A percentile compares a stretch with the other conserved stretches of the same genome.
phyloP scores from a whole-genome alignment of 768 basidiomycete genomes.

The Panaeolus cyanescens region DNA sequence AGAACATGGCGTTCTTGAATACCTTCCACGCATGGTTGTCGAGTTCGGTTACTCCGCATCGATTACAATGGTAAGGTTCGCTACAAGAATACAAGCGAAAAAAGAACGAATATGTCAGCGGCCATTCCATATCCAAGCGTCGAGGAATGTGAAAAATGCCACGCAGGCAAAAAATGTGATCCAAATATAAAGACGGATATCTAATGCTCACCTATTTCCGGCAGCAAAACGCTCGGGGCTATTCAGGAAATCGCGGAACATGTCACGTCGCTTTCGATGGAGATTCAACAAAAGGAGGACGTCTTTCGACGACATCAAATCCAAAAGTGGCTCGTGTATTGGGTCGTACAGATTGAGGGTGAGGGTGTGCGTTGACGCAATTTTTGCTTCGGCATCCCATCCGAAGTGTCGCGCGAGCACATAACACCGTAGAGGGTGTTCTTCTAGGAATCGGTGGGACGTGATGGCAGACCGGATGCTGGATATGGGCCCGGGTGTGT shows the following conservation, averaged over 20 bases:
- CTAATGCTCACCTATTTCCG: slow-evolving; percentile 40
- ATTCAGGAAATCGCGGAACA: slow-evolving; percentile 50
- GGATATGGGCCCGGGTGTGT: slow-evolving; percentile 61
- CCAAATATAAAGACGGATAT: slow-evolving; percentile 6
- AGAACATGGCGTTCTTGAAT: slow-evolving; percentile 55
- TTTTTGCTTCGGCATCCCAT: slow-evolving; percentile 57
- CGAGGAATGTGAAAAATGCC: slow-evolving; percentile 4
- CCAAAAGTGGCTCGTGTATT: slow-evolving; percentile 42
- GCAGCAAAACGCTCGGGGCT: slow-evolving; percentile 62
- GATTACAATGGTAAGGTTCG: slow-evolving; percentile 46
- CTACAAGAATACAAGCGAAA: slow-evolving; percentile 14
- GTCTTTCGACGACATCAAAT: slow-evolving; percentile 50
- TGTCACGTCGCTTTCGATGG: slow-evolving; percentile 56
- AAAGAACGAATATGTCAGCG: slow-evolving; percentile 4
- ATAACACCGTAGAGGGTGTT: slow-evolving; percentile 52
- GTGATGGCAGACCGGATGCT: slow-evolving; percentile 54
- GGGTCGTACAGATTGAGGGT: slow-evolving; percentile 48
- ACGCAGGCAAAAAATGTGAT: background rate
- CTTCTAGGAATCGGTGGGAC: slow-evolving; percentile 45
- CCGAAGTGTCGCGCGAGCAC: slow-evolving; percentile 60
- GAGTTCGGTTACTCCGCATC: slow-evolving; percentile 51
- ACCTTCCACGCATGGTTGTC: slow-evolving; percentile 66
- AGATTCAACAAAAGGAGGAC: slow-evolving; percentile 56
- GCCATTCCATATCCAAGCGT: background rate
- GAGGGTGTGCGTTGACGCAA: slow-evolving; percentile 61